A percentile compares a stretch with the other conserved stretches of the same genome.
phyloP scores from a whole-genome alignment of 768 basidiomycete genomes.

The Cubamyces lactineus region DNA sequence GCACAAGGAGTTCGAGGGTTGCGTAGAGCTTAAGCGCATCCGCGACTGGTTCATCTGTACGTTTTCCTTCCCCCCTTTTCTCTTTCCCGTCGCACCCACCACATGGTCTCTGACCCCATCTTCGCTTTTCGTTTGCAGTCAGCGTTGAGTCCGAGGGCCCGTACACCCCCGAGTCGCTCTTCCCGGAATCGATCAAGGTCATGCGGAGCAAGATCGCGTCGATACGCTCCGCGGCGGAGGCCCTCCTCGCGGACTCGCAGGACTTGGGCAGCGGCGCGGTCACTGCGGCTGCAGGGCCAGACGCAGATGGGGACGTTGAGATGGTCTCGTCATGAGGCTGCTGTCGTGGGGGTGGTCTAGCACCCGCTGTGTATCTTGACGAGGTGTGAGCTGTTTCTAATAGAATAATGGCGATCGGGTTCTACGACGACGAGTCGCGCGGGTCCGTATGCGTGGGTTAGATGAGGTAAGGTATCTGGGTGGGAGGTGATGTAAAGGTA shows the following conservation, averaged over 20 bases:
- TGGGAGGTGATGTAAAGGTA: no score
- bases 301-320: constrained; percentile 28
- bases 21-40: constrained; percentile 81
- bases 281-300: background rate
- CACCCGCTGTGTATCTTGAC: no score
- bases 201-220: constrained; percentile 78
- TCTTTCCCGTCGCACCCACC: no score
- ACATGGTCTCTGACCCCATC: no score
- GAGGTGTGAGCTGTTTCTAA: no score
- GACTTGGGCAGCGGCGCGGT: constrained; percentile 5
- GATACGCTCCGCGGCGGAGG: constrained; percentile 61
- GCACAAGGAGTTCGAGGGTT: constrained; percentile 86
- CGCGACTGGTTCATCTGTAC: constrained; percentile 92
- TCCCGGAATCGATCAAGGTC: constrained; percentile 79
- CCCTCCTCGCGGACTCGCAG: constrained; percentile 47
- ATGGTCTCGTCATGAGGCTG: constrained; percentile 15
- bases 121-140: no score
- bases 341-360: no score
- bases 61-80: constrained; percentile 34
- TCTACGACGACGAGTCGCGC: no score
- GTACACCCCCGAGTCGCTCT: constrained; percentile 80
- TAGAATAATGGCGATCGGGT: no score
- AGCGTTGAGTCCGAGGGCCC: constrained; percentile 90
- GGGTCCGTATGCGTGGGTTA: no score
- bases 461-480: no score